Evolutionary conservation across 441 rosid species (phyloP).

Genomic region (Gossypium laxum): DNA sequence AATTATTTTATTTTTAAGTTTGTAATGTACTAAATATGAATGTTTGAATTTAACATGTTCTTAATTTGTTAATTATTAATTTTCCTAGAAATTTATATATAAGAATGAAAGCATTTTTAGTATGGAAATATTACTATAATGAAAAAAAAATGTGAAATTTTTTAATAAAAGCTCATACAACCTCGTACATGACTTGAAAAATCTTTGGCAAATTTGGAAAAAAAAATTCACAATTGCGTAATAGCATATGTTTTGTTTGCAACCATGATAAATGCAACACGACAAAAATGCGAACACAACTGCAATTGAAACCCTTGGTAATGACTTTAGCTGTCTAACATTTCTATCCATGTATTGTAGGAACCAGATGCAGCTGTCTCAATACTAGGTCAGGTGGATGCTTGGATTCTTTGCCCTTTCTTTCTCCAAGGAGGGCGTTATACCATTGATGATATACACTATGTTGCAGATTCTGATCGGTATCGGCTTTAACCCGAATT

Average conservation of each 20-base stretch:
- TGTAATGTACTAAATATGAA: neutral
- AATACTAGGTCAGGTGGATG: conserved; percentile 79
- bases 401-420: conserved; percentile 94
- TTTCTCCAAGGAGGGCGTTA: conserved; percentile 97
- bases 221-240: neutral
- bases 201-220: neutral
- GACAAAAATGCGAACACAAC: neutral
- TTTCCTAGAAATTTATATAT: neutral
- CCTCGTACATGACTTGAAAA: neutral
- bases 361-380: conserved; percentile 90
- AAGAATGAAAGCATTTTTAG: neutral
- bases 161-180: neutral
- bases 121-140: neutral
- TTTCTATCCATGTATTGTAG: conserved; percentile 28
- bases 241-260: neutral
- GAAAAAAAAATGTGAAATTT: neutral
- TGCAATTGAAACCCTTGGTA: neutral
- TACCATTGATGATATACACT: conserved; percentile 76
- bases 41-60: neutral
- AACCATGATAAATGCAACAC: neutral
- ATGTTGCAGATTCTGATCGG: conserved; percentile 85
- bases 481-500: conserved; percentile 17
- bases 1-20: neutral
- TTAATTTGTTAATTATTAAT: neutral
- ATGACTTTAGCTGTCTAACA: conserved; percentile 14